phyloP scores from a whole-genome alignment of 2,329 filamentous ascomycete species.

The Coniochaeta sp. region DNA sequence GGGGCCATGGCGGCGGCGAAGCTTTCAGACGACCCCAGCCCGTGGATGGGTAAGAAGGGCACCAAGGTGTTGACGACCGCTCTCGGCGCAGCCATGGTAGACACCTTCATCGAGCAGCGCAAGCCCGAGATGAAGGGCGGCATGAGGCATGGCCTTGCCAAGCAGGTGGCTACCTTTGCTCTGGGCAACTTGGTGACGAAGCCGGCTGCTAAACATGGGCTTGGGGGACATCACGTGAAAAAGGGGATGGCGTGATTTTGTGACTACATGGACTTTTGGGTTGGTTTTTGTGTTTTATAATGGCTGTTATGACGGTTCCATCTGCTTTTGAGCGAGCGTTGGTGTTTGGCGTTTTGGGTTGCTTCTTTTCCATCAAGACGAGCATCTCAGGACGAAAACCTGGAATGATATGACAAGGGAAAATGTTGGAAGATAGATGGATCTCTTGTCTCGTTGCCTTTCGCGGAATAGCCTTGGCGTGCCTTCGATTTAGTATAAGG shows the following conservation, averaged over 20 bases:
- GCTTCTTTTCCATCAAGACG: background rate
- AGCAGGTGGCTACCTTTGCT: constrained; percentile 17
- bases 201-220: background rate
- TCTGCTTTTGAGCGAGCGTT: background rate
- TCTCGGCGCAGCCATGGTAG: constrained; percentile 13
- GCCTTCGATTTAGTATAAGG: background rate
- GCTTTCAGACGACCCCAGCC: constrained; percentile 14
- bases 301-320: background rate
- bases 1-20: constrained; percentile 17
- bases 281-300: background rate
- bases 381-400: background rate
- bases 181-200: constrained; percentile 13
- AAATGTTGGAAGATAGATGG: background rate
- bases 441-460: background rate
- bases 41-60: constrained; percentile 16
- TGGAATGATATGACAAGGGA: background rate
- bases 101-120: constrained; percentile 14
- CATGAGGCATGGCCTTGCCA: constrained; percentile 11
- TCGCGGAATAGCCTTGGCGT: background rate
- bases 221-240: constrained; percentile 1
- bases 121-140: constrained; percentile 15
- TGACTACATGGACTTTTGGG: background rate
- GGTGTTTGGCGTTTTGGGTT: background rate
- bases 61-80: constrained; percentile 14
- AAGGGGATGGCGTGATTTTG: background rate